Evolutionary conservation across 805 yeast genomes (phyloP).

Genomic region (Jamesozyma spencerorum): DNA sequence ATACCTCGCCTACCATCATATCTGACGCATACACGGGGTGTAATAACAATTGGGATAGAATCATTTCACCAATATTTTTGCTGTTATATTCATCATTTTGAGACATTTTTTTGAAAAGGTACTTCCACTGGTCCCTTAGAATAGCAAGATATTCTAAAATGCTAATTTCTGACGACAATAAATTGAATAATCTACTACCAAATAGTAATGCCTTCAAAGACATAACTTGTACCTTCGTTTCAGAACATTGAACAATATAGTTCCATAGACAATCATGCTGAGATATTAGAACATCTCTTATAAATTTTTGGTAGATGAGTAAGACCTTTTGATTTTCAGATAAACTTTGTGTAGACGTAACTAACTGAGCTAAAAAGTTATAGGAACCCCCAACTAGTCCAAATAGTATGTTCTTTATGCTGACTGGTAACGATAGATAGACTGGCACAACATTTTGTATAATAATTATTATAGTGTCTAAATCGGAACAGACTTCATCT

Average conservation of each 20-base stretch:
- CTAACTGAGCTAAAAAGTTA: conserved; percentile 15
- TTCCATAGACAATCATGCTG: conserved; percentile 9
- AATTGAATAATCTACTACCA: conserved; percentile 29
- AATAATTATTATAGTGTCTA: conserved; percentile 9
- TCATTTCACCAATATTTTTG: conserved; percentile 7
- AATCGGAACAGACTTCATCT: not conserved
- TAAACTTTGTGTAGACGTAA: conserved; percentile 8
- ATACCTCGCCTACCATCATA: conserved; percentile 13
- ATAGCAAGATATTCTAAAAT: conserved; percentile 17
- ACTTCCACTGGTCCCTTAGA: conserved; percentile 17
- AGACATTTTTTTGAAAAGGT: conserved; percentile 4
- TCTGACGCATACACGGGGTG: conserved; percentile 14
- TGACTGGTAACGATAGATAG: conserved; percentile 16
- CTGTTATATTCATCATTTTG: not conserved
- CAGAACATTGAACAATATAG: conserved; percentile 5
- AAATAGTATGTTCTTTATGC: conserved; percentile 4
- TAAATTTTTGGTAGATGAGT: conserved; percentile 6
- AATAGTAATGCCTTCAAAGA: conserved; percentile 19
- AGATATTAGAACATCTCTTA: conserved; percentile 9
- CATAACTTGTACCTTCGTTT: not conserved
- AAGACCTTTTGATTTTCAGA: conserved; percentile 9
- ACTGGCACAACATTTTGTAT: conserved; percentile 18
- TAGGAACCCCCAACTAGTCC: conserved; percentile 9
- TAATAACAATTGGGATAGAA: conserved; percentile 12
- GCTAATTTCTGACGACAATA: conserved; percentile 12